Percentiles rank a stretch among this genome's conserved stretches.
phyloP scores from a whole-genome alignment of 257 asterid genomes.

The Knoxia roxburghii region DNA sequence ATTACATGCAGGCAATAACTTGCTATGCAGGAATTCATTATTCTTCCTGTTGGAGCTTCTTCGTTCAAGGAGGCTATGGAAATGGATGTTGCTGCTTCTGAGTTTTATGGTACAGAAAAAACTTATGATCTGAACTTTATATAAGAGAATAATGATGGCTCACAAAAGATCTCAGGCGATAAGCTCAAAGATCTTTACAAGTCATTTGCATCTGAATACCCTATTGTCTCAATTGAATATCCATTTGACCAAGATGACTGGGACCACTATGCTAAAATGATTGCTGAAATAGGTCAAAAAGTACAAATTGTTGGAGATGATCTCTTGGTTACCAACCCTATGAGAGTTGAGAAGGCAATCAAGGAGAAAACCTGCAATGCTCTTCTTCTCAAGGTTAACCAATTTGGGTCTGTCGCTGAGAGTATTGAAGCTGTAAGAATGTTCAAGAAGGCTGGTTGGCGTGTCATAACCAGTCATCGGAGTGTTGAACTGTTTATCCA shows the following conservation, averaged over 20 bases:
- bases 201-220: slow-evolving; percentile 74
- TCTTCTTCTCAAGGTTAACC: slow-evolving; percentile 97
- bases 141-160: slow-evolving; percentile 88
- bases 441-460: slow-evolving; percentile 98
- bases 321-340: slow-evolving; percentile 92
- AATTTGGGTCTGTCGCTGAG: slow-evolving; percentile 95
- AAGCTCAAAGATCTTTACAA: slow-evolving; percentile 90
- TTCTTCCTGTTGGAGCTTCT: slow-evolving; percentile 95
- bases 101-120: slow-evolving; percentile 72
- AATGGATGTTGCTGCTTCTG: slow-evolving; percentile 99
- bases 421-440: slow-evolving; percentile 94
- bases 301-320: slow-evolving; percentile 98
- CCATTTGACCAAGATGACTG: slow-evolving; percentile 99
- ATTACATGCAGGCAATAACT: slow-evolving; percentile 98
- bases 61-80: slow-evolving; percentile 95
- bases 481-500: slow-evolving; percentile 41
- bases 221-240: slow-evolving; percentile 90
- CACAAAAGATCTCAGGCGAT: slow-evolving; percentile 80
- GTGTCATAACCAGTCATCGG: slow-evolving; percentile 99
- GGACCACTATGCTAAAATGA: slow-evolving; percentile 73
- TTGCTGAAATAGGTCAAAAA: slow-evolving; percentile 64
- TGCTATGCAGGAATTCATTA: slow-evolving; percentile 99
- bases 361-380: slow-evolving; percentile 90
- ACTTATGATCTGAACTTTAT: slow-evolving; percentile 90
- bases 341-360: slow-evolving; percentile 97